A percentile compares a stretch with the other conserved stretches of the same genome.
phyloP scores from a whole-genome alignment of 345 rosid genomes.

The Camelina sativa region DNA sequence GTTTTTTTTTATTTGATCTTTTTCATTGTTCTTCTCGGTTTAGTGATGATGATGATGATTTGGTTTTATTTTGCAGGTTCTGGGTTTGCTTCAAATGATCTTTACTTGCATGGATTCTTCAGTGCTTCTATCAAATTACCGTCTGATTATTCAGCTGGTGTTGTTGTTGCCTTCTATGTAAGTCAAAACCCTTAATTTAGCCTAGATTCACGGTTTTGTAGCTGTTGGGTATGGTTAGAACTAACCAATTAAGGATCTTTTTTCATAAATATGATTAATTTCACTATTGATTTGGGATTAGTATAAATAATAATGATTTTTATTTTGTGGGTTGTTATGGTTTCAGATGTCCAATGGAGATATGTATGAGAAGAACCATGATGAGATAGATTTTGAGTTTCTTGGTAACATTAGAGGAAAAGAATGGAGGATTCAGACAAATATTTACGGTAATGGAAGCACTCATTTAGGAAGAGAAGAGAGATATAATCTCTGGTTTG shows the following conservation, averaged over 20 bases:
- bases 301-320: not conserved
- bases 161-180: constrained; percentile 98
- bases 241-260: not conserved
- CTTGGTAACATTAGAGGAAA: constrained; percentile 97
- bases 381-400: constrained; percentile 98
- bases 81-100: constrained; percentile 95
- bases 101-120: constrained; percentile 92
- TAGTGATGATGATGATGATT: not conserved
- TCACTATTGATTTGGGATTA: constrained; percentile 2
- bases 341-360: constrained; percentile 97
- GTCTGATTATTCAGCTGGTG: constrained; percentile 95
- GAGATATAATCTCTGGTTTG: constrained; percentile 96
- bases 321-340: not conserved
- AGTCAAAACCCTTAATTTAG: constrained; percentile 35
- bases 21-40: not conserved
- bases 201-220: constrained; percentile 7
- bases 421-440: constrained; percentile 99
- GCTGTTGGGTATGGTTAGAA: not conserved
- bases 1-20: not conserved
- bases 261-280: not conserved
- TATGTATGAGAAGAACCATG: constrained; percentile 88
- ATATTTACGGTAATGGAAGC: constrained; percentile 95
- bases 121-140: constrained; percentile 94
- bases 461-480: constrained; percentile 89
- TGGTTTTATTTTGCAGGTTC: constrained; percentile 61